Base-by-base conservation (phyloP, 108 stramenopile genomes). In the Nitzschia sp. region DNA sequence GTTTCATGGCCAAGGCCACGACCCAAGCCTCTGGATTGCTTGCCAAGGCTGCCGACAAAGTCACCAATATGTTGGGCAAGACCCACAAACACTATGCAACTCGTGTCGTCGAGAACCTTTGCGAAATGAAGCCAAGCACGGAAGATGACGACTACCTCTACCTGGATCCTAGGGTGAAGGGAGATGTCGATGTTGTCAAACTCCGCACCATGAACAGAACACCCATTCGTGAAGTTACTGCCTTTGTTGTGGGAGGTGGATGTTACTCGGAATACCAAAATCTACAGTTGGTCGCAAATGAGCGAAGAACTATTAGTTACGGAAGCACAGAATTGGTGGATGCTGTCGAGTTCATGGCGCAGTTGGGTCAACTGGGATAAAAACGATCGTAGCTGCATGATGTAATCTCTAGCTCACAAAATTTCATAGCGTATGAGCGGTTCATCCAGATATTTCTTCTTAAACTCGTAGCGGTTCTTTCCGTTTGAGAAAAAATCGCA, bases 241-340 rank as follows among this genome's bases (percentile, higher is more conserved):
- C 93, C 44, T 99, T 99, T 77, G 83, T 96, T 59, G 83, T 99
- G 41, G 97, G 98, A 22, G 96, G 96, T 20, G 98, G 97, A 44
- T 97, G 93, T 72, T 98, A 97, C 76, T 79, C 89, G 15, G 98
- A 99, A 80, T 97, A 98, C 69, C 95, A 97, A 62, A 97, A 98
- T 70, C 81, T 99, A 76, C 95, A 97, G 83, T 90, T 87, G 87
- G 80, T 88, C 22, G 86, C 89, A 14, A 80, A 83, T 41, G 89
- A 86, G 40, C 82, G 92, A 50, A 79, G 91, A 63, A 85, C 79
- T 24, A 78, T 97, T 9, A 91, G 86, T 8, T 98, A 98, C 71
- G 97, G 97, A 26, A 90, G 92, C 63, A 95, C 97, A 25, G 97
- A 98, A 73, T 82, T 98, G 29, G 70, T 93, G 15, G 80, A 92